phyloP scores from a whole-genome alignment of 768 basidiomycete species.

The Ramaria sp. region DNA sequence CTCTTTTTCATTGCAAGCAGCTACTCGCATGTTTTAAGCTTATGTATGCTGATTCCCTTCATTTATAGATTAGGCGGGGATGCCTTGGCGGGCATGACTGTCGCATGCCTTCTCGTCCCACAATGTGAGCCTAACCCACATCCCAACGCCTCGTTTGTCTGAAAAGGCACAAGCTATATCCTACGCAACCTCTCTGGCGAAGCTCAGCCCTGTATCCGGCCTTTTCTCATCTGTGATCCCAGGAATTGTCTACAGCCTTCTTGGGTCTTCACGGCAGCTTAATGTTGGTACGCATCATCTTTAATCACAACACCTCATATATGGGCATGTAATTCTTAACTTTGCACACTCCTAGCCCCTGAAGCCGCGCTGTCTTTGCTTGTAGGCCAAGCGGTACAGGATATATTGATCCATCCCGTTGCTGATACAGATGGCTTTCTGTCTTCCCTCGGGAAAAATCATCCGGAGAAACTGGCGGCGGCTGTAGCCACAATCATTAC shows the following conservation, averaged over 20 bases:
- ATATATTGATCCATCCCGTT: constrained; percentile 39
- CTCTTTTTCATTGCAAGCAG: constrained; percentile 48
- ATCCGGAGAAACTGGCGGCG: constrained; percentile 46
- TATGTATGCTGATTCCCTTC: not conserved
- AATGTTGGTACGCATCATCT: constrained; percentile 28
- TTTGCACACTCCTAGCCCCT: constrained; percentile 40
- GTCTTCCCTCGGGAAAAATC: constrained; percentile 20
- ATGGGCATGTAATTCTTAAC: not conserved
- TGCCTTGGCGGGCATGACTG: constrained; percentile 75
- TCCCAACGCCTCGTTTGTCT: not conserved
- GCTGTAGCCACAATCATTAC: constrained; percentile 32
- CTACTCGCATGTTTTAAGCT: not conserved
- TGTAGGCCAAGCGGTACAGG: constrained; percentile 76
- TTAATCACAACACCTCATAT: not conserved
- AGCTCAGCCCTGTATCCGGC: constrained; percentile 76
- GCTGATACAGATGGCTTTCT: constrained; percentile 28
- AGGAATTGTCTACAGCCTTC: constrained; percentile 79
- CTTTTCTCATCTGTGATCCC: constrained; percentile 85
- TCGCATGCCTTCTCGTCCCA: constrained; percentile 76
- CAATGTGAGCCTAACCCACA: constrained; percentile 29
- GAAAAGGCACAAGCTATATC: constrained; percentile 43
- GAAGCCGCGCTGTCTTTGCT: constrained; percentile 84
- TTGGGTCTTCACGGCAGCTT: constrained; percentile 75
- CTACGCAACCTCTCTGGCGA: constrained; percentile 82
- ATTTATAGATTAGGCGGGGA: constrained; percentile 48